These are phyloP conservation scores for Hamiltosporidium magnivora DNA, from an alignment of 371 early-diverging fungal genomes.

Conservation along the genomic window DNA sequence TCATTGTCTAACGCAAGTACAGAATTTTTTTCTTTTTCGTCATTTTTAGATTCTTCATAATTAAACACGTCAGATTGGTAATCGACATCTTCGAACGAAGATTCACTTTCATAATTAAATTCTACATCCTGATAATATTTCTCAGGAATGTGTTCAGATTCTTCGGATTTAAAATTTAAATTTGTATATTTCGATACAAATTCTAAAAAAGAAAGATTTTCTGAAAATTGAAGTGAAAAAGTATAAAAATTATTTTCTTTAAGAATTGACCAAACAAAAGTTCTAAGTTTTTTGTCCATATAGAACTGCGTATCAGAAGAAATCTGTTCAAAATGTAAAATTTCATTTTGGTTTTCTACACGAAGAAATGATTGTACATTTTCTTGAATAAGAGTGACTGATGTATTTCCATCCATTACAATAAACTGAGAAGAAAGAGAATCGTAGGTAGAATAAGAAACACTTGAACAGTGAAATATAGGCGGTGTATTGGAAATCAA, in stretches of 20 bases:
- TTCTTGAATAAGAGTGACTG: neutral
- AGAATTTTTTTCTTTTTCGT: conserved; percentile 37
- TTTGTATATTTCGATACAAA: conserved; percentile 47
- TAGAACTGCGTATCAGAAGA: conserved; percentile 50
- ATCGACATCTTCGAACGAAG: neutral
- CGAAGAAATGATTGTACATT: conserved; percentile 24
- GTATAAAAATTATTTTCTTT: conserved; percentile 32
- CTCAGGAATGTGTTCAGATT: conserved; percentile 36
- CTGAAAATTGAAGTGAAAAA: conserved; percentile 43
- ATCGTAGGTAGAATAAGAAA: no score
- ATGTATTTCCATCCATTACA: no score
- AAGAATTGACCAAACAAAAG: conserved; percentile 53
- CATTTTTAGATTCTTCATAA: conserved; percentile 8
- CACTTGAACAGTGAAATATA: no score
- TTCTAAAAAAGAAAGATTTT: conserved; percentile 40
- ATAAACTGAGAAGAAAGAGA: no score
- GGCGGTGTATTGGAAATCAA: no score
- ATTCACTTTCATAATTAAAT: neutral
- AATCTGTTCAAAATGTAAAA: conserved; percentile 50
- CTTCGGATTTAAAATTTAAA: conserved; percentile 23
- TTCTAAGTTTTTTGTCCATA: conserved; percentile 47
- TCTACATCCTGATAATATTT: conserved; percentile 11
- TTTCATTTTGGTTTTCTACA: conserved; percentile 40
- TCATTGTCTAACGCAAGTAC: conserved; percentile 43
- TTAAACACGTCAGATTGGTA: conserved; percentile 3